phyloP scores from a whole-genome alignment of 768 basidiomycete species.

The Leccinum fibrillosum region DNA sequence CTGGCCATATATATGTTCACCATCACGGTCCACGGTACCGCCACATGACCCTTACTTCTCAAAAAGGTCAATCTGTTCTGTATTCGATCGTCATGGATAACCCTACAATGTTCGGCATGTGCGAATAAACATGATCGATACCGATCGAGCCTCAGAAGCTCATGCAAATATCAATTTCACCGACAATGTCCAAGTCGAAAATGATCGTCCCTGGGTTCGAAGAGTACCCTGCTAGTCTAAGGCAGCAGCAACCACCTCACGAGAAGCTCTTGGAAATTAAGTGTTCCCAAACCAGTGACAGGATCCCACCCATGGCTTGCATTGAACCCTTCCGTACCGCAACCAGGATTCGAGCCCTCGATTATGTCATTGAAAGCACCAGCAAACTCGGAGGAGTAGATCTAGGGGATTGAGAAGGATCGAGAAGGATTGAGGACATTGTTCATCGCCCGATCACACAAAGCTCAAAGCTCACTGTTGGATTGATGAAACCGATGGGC shows the following conservation, averaged over 20 bases:
- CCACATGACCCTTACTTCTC: too few species aligned
- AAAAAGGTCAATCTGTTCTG: too few species aligned
- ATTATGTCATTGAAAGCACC: constrained; percentile 50
- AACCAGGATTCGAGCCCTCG: constrained; percentile 42
- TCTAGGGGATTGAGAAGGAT: constrained; percentile 26
- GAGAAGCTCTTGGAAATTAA: constrained; percentile 39
- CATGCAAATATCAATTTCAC: background rate
- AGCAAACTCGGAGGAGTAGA: constrained; percentile 41
- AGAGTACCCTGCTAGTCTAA: background rate
- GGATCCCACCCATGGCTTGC: constrained; percentile 39
- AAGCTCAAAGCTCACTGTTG: constrained; percentile 28
- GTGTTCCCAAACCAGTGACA: constrained; percentile 47
- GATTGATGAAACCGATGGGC: constrained; percentile 44
- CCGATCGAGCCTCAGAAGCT: background rate
- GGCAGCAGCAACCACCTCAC: constrained; percentile 33
- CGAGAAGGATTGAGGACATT: background rate
- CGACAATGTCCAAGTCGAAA: background rate
- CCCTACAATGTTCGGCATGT: too few species aligned
- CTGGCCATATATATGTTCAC: background rate
- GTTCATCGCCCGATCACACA: background rate
- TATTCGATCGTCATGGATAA: too few species aligned
- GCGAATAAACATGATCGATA: too few species aligned
- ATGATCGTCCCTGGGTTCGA: background rate
- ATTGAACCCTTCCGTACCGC: constrained; percentile 39
- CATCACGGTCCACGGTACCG: background rate